Conservation (phyloP, 2,329 filamentous ascomycete species). For the Fusarium torulosum region DNA sequence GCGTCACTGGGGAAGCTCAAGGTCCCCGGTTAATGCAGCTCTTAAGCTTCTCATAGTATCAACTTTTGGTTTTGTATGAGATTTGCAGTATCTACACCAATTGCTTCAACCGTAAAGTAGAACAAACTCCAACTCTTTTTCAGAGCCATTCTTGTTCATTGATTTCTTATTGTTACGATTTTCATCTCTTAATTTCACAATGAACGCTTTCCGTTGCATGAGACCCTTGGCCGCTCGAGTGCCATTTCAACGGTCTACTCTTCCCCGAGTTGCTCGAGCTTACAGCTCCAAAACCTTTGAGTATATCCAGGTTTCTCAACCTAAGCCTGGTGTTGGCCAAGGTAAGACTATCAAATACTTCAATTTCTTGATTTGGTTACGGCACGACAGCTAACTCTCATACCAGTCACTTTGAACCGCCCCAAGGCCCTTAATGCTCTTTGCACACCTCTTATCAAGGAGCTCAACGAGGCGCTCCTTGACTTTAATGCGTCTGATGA, state of each 20-base stretch:
- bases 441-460: slow-evolving; percentile 87
- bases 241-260: slow-evolving; percentile 66
- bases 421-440: slow-evolving; percentile 97
- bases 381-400: slow-evolving; percentile 5
- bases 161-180: not conserved
- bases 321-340: slow-evolving; percentile 89
- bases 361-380: not conserved
- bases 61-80: slow-evolving; percentile 23
- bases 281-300: slow-evolving; percentile 76
- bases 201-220: slow-evolving; percentile 69
- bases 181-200: slow-evolving; percentile 43
- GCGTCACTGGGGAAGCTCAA: slow-evolving; percentile 46
- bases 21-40: slow-evolving; percentile 29
- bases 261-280: slow-evolving; percentile 67
- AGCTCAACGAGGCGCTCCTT: slow-evolving; percentile 84
- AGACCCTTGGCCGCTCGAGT: slow-evolving; percentile 65
- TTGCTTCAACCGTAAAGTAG: slow-evolving; percentile 5
- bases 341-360: slow-evolving; percentile 64
- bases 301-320: slow-evolving; percentile 83
- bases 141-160: slow-evolving; percentile 4
- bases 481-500: slow-evolving; percentile 77
- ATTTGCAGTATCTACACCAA: not conserved
- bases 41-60: slow-evolving; percentile 9
- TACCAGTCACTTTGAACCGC: slow-evolving; percentile 87
- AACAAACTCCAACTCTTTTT: not conserved